A percentile compares a stretch with the other conserved stretches of the same genome.
Conservation (phyloP, 164 flowering plant genomes). For the Pachysandra terminalis region DNA sequence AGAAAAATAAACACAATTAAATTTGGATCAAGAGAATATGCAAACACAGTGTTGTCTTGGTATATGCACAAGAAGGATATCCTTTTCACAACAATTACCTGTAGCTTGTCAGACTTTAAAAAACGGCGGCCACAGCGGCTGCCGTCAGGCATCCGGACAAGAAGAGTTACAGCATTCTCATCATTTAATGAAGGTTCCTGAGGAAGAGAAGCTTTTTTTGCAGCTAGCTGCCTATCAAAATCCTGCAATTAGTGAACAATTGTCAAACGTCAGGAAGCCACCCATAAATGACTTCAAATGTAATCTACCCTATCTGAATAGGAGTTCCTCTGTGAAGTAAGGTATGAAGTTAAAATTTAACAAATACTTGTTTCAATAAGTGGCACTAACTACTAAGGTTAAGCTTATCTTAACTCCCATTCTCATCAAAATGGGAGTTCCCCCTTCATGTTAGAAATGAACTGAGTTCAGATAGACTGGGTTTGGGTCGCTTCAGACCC, state of each 20-base stretch:
- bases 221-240: constrained; percentile 66
- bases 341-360: no score
- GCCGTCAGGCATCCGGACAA: constrained; percentile 94
- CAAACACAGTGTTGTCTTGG: no score
- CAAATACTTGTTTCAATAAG: not conserved
- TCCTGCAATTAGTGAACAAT: constrained; percentile 44
- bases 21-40: not conserved
- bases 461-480: no score
- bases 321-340: no score
- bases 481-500: no score
- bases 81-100: constrained; percentile 36
- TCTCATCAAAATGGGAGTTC: no score
- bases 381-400: not conserved
- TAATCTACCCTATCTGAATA: no score
- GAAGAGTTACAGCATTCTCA: constrained; percentile 77
- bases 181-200: constrained; percentile 72
- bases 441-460: no score
- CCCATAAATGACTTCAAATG: not conserved
- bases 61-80: not conserved
- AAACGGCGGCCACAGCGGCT: constrained; percentile 87
- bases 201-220: constrained; percentile 86
- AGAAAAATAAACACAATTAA: constrained; percentile 5
- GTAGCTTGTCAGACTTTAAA: constrained; percentile 70
- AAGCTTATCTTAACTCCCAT: no score
- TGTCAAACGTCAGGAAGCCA: not conserved